phyloP scores from a whole-genome alignment of 73 alveolate genomes.

The Paramecium caudatum region DNA sequence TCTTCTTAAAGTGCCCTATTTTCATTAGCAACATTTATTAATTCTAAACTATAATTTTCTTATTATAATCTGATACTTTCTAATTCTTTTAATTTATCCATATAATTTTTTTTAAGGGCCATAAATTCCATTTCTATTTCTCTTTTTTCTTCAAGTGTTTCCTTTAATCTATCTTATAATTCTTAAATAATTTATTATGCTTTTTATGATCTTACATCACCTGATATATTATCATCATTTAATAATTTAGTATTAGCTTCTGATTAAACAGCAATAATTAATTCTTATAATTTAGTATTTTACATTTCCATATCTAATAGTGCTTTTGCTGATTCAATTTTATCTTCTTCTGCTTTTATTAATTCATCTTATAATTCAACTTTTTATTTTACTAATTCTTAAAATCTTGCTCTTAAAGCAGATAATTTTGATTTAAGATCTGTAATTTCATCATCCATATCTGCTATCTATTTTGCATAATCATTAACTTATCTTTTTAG shows the following conservation, averaged over 20 bases:
- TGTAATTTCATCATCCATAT: conserved; percentile 84
- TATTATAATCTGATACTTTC: conserved; percentile 88
- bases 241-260: background rate
- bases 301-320: conserved; percentile 87
- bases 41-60: conserved; percentile 91
- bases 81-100: conserved; percentile 88
- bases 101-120: conserved; percentile 94
- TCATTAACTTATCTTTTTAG: conserved; percentile 87
- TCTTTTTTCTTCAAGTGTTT: conserved; percentile 83
- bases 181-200: conserved; percentile 70
- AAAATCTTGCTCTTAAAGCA: conserved; percentile 86
- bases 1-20: conserved; percentile 85
- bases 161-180: conserved; percentile 87
- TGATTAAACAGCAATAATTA: conserved; percentile 7
- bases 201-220: background rate
- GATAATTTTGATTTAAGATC: conserved; percentile 81
- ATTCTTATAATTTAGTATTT: conserved; percentile 83
- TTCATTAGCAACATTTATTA: conserved; percentile 88
- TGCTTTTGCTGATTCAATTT: conserved; percentile 85
- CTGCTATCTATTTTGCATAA: conserved; percentile 84
- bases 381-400: conserved; percentile 84
- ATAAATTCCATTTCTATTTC: conserved; percentile 92
- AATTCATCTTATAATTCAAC: conserved; percentile 89
- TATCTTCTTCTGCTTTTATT: conserved; percentile 88
- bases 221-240: conserved; percentile 19